Evolutionary conservation across 371 early-diverging fungal species (phyloP).

Genomic region (Chytridium lagenaria): DNA sequence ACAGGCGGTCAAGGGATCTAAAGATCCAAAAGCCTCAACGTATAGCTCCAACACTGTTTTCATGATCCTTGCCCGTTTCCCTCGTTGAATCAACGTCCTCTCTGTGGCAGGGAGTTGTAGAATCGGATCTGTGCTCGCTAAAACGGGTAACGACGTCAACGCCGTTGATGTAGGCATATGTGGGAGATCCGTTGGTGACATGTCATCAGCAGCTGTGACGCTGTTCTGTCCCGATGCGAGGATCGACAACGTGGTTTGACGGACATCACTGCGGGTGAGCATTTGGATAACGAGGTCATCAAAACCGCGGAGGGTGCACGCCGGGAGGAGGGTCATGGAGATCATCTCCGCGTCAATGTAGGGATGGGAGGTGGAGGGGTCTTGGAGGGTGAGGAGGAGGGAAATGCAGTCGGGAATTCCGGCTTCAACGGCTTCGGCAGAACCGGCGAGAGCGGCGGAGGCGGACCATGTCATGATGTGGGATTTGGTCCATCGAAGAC

Average conservation of each 20-base stretch:
- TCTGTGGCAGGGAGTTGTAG: neutral
- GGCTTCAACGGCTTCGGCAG: neutral
- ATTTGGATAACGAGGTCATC: neutral
- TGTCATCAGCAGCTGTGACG: neutral
- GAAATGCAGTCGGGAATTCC: neutral
- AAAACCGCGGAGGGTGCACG: neutral
- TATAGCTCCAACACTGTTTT: neutral
- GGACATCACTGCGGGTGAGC: neutral
- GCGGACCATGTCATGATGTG: neutral
- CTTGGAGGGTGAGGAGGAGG: neutral
- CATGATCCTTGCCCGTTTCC: neutral
- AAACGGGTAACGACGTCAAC: neutral
- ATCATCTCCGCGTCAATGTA: neutral
- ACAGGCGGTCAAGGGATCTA: neutral
- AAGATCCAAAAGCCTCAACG: neutral
- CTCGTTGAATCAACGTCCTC: neutral
- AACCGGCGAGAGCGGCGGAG: constrained; percentile 1
- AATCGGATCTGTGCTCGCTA: constrained; percentile 2
- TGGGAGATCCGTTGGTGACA: neutral
- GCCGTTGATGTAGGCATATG: neutral
- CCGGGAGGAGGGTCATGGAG: neutral
- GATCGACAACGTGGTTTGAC: neutral
- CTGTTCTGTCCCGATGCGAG: neutral
- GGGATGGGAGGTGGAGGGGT: neutral
- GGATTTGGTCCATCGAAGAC: neutral